phyloP scores from a whole-genome alignment of 225 moss, liverwort and hornwort genomes.

The Climacium dendroides region DNA sequence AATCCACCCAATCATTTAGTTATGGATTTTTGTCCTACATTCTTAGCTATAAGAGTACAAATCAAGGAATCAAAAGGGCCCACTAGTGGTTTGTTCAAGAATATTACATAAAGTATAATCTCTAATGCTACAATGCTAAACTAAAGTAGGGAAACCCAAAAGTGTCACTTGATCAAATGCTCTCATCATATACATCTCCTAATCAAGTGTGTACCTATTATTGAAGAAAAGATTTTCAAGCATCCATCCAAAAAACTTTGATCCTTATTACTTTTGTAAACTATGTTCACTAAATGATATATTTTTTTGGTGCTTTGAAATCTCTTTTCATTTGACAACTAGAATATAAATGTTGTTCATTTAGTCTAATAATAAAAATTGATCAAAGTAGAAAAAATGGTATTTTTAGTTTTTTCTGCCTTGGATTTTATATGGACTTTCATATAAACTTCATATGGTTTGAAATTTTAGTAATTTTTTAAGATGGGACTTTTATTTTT shows the following conservation, averaged over 20 bases:
- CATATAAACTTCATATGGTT: neutral
- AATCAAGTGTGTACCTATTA: too few species aligned
- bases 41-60: fast-evolving
- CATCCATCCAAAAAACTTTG: too few species aligned
- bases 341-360: too few species aligned
- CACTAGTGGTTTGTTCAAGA: neutral
- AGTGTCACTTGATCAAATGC: too few species aligned
- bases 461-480: neutral
- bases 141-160: too few species aligned
- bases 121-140: neutral
- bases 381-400: too few species aligned
- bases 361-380: too few species aligned
- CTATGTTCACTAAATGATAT: too few species aligned
- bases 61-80: neutral
- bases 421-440: neutral
- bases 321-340: neutral
- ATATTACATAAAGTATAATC: neutral
- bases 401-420: fast-evolving
- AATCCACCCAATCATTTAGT: neutral
- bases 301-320: too few species aligned
- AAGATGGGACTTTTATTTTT: neutral
- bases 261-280: too few species aligned
- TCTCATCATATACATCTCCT: too few species aligned
- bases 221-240: too few species aligned
- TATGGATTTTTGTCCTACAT: neutral